Evolutionary conservation across 2,329 filamentous ascomycete species (phyloP).

Genomic region (Cryphonectria naterciae): DNA sequence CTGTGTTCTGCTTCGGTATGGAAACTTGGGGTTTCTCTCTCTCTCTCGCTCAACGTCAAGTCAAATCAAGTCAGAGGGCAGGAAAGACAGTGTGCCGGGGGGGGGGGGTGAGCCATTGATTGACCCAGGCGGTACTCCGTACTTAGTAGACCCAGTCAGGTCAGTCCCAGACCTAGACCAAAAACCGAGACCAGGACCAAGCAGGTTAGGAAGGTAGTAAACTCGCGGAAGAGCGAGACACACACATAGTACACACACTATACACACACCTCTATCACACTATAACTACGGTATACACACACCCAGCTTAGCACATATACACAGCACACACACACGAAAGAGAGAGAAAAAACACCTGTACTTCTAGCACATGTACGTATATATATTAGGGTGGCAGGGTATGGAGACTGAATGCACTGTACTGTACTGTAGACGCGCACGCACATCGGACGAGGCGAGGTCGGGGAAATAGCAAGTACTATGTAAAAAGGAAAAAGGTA

Average conservation of each 20-base stretch:
- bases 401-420: not conserved
- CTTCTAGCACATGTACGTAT: not conserved
- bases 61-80: not conserved
- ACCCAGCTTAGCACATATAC: not conserved
- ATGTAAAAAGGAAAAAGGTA: not conserved
- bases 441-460: conserved; percentile 7
- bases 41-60: not conserved
- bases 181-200: conserved; percentile 23
- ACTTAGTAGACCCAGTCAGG: not conserved
- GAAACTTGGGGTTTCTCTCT: not conserved
- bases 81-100: not conserved
- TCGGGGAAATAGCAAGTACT: not conserved
- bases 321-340: not conserved
- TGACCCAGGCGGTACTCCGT: conserved; percentile 2
- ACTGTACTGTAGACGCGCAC: not conserved
- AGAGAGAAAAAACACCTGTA: not conserved
- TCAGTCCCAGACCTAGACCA: conserved; percentile 20
- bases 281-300: not conserved
- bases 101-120: conserved; percentile 22
- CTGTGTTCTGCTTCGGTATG: not conserved
- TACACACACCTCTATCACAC: not conserved
- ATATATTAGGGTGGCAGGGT: not conserved
- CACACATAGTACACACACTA: not conserved
- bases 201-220: conserved; percentile 30
- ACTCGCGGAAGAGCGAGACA: conserved; percentile 6